Evolutionary conservation across 129 eudicot species (phyloP), one percentile per base, ranked within the genome.

Genomic region (Deinandra increscens): DNA sequence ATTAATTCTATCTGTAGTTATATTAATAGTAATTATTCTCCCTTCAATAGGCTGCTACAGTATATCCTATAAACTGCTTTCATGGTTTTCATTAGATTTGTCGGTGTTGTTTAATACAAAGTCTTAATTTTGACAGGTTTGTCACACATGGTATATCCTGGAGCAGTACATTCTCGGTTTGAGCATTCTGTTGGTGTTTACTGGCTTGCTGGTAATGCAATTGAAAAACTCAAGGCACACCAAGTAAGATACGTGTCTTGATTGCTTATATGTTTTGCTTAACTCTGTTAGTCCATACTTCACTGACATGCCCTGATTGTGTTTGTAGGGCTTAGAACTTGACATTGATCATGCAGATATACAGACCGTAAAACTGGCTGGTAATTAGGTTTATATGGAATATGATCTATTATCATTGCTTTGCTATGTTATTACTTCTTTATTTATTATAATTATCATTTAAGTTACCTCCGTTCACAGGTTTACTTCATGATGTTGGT

Each of bases 111-210:
- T 34, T 53, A 41, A 45, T 50, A 7, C 66, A 53, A 18, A 45
- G 26, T 45, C 65, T 51, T 48, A 18, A 79, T 34, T 63, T 37
- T 67, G 56, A 11, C 84, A 93, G 98, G 97, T 14, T 56, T 87
- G 13, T 19, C 92, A 31, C 31, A 79, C 76, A 75, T 89, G 88
- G 98, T 93, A 51, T 93, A 81, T 68, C 98, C 98, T 64, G 98
- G 98, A 72, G 98, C 97, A 31, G 95, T 93, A 42, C 98, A 93
- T 73, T 86, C 98, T 78, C 81, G 98, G 39, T 93, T 89, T 80
- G 98, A 93, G 81, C 98, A 93, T 79, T 93, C 98, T 58, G 82
- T 93, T 66, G 98, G 98, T 74, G 98, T 93, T 11, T 93, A 86
- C 81, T 87, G 96, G 87, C 91, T 93, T 72, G 98, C 98, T 76